These are phyloP conservation scores for Blastomyces percursus DNA, from an alignment of 2,329 filamentous ascomycete species.

Conservation along the genomic window DNA sequence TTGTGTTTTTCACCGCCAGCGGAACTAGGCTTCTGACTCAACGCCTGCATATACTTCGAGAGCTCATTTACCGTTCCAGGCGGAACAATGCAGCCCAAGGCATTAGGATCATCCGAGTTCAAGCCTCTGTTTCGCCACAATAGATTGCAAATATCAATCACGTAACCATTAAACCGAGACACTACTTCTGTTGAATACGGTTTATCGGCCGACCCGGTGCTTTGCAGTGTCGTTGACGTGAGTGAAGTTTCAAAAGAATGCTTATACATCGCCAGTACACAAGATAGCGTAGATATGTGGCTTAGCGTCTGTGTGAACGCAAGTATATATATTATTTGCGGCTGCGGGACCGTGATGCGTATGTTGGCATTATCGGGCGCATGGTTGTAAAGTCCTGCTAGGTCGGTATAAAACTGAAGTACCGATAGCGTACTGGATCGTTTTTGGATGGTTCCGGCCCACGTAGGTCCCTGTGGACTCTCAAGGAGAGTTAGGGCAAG, in stretches of 20 bases:
- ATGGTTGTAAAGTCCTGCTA: conserved; percentile 47
- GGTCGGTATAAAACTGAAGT: conserved; percentile 59
- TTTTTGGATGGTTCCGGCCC: neutral
- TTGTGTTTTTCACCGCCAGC: conserved; percentile 18
- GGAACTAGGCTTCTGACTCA: conserved; percentile 25
- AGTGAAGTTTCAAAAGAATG: conserved; percentile 57
- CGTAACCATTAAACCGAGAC: conserved; percentile 65
- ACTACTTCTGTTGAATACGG: conserved; percentile 52
- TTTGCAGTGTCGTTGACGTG: conserved; percentile 27
- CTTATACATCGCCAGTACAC: conserved; percentile 62
- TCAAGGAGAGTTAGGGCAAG: conserved; percentile 53
- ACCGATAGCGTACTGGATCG: conserved; percentile 40
- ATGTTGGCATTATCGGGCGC: conserved; percentile 43
- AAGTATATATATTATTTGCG: conserved; percentile 58
- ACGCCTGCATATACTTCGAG: conserved; percentile 31
- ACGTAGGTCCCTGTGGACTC: conserved; percentile 28
- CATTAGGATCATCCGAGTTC: conserved; percentile 51
- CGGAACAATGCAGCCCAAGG: conserved; percentile 43
- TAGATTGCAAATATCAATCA: conserved; percentile 80
- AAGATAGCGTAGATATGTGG: conserved; percentile 57
- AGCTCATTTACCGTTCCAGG: conserved; percentile 35
- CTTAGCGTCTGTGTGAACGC: conserved; percentile 55
- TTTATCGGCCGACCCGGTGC: conserved; percentile 22
- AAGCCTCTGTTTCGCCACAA: conserved; percentile 69
- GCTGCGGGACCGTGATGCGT: conserved; percentile 57